Evolutionary conservation across 768 basidiomycete species (phyloP).

Genomic region (Amanita rubescens): DNA sequence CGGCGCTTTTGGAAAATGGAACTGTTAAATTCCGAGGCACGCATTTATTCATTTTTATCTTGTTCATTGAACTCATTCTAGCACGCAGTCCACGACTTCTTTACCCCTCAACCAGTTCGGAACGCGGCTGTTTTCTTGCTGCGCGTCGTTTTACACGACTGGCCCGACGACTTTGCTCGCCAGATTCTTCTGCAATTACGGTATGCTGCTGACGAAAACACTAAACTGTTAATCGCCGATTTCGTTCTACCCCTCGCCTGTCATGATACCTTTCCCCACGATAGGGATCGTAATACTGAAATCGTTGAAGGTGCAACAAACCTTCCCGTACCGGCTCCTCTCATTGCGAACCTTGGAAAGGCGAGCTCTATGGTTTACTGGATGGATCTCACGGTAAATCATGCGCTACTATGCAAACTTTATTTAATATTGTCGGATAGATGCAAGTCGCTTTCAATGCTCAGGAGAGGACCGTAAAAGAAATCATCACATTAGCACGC

Average conservation of each 20-base stretch:
- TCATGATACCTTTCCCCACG: constrained; percentile 34
- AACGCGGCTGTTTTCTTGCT: constrained; percentile 61
- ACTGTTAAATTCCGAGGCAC: constrained; percentile 48
- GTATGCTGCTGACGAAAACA: constrained; percentile 41
- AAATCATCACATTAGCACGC: constrained; percentile 44
- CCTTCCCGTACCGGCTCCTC: constrained; percentile 47
- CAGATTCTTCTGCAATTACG: constrained; percentile 37
- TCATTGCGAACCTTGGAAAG: constrained; percentile 70
- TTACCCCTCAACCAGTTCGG: constrained; percentile 49
- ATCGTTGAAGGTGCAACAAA: constrained; percentile 43
- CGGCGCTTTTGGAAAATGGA: constrained; percentile 47
- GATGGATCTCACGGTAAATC: constrained; percentile 58
- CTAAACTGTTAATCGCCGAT: constrained; percentile 64
- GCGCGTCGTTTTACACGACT: constrained; percentile 70
- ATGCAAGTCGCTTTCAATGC: constrained; percentile 66
- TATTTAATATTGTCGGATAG: constrained; percentile 24
- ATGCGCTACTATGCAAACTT: background rate
- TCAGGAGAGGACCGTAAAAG: constrained; percentile 63
- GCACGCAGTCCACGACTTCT: constrained; percentile 63
- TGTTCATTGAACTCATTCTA: background rate
- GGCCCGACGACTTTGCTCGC: constrained; percentile 56
- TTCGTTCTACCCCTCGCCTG: constrained; percentile 66
- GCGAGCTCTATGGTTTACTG: constrained; percentile 65
- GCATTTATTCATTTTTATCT: constrained; percentile 5
- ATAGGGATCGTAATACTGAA: background rate